Conservation (phyloP, 2,329 filamentous ascomycete genomes). For the Penicillium fuscoglaucum region DNA sequence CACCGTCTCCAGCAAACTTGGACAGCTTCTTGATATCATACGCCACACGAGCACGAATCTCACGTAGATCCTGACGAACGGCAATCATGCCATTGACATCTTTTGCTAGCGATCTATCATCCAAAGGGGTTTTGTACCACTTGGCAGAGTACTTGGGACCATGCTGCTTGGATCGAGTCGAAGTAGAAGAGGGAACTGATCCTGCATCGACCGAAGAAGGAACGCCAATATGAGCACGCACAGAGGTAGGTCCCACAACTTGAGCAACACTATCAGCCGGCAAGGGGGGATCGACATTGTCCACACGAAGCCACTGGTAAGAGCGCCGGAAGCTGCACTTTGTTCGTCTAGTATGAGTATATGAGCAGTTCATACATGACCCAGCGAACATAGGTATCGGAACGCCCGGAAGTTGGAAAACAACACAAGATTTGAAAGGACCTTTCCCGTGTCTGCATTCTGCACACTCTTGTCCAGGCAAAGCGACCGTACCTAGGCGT, state of each 20-base stretch:
- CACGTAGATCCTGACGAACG: background rate
- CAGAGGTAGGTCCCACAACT: background rate
- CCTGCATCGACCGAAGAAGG: background rate
- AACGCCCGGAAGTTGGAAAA: no score
- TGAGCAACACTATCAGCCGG: background rate
- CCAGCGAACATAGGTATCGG: accelerated
- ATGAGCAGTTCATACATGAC: background rate
- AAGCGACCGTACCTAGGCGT: background rate
- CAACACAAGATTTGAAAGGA: background rate
- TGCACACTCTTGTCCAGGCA: background rate
- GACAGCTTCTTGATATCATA: slow-evolving; percentile 5
- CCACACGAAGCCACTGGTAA: background rate
- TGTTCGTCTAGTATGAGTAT: accelerated
- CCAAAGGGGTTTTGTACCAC: background rate
- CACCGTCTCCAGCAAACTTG: background rate
- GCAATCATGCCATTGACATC: background rate
- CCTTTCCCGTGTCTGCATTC: accelerated
- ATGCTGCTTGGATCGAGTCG: background rate
- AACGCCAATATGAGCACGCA: background rate
- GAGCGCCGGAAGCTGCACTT: background rate
- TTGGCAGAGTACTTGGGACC: background rate
- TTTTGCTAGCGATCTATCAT: background rate
- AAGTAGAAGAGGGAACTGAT: background rate
- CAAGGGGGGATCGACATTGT: background rate
- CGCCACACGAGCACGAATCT: background rate